Evolutionary conservation across 1,139 yeast species (phyloP).

Genomic region (Suhomyces bokatorum): DNA sequence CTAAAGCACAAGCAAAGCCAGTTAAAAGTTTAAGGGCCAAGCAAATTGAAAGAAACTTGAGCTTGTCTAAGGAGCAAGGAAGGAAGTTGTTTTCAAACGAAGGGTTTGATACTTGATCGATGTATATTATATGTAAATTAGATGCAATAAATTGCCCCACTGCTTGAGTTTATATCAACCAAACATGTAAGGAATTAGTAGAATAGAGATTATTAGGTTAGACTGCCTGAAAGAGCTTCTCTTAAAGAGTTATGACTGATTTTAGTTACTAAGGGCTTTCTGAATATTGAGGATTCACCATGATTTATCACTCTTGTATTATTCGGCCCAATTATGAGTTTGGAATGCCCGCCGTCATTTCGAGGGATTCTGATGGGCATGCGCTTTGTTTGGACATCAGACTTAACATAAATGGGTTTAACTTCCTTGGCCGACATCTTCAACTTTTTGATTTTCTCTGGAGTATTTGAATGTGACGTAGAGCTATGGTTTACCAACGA

Average conservation of each 20-base stretch:
- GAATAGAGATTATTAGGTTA: not conserved
- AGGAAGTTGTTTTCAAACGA: constrained; percentile 19
- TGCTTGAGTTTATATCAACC: constrained; percentile 5
- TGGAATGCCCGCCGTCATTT: constrained; percentile 42
- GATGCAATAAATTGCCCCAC: constrained; percentile 7
- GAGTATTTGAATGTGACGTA: constrained; percentile 4
- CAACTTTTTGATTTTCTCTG: constrained; percentile 14
- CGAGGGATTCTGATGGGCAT: constrained; percentile 26
- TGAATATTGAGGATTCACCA: constrained; percentile 42
- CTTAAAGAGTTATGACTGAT: constrained; percentile 35
- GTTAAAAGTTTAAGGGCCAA: constrained; percentile 32
- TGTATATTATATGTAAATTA: constrained; percentile 9
- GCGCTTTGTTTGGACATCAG: constrained; percentile 26
- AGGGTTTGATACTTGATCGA: constrained; percentile 22
- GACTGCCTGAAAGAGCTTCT: constrained; percentile 31
- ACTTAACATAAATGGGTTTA: constrained; percentile 15
- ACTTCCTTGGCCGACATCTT: constrained; percentile 13
- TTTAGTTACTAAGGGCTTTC: constrained; percentile 37
- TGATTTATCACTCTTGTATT: constrained; percentile 44
- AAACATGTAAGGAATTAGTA: not conserved
- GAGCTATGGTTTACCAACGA: constrained; percentile 16
- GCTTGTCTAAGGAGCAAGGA: constrained; percentile 21
- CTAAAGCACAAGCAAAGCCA: constrained; percentile 17
- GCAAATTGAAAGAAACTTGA: constrained; percentile 31
- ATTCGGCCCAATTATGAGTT: constrained; percentile 50